A percentile compares a stretch with the other conserved stretches of the same genome.
Evolutionary conservation across 1,139 yeast genomes (phyloP).

Genomic region (Suhomyces wounanorum): DNA sequence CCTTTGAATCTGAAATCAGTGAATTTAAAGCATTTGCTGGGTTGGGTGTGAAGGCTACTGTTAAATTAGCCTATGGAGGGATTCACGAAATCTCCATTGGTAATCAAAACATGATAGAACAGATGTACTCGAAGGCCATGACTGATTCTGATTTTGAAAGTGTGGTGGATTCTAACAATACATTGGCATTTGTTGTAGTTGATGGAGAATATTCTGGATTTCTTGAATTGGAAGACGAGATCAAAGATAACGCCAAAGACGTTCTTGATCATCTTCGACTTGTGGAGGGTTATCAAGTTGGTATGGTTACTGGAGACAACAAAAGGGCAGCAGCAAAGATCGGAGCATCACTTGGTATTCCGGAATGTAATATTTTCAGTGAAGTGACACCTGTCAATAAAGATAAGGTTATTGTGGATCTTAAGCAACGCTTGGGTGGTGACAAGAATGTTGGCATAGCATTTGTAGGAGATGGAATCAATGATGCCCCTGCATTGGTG

Average conservation of each 20-base stretch:
- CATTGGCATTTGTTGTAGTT: slow-evolving; percentile 48
- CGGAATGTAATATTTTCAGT: slow-evolving; percentile 65
- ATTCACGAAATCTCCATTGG: slow-evolving; percentile 54
- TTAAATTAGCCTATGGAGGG: slow-evolving; percentile 23
- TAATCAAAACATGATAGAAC: slow-evolving; percentile 48
- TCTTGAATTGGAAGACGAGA: slow-evolving; percentile 66
- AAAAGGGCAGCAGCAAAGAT: slow-evolving; percentile 61
- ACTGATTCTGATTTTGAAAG: slow-evolving; percentile 7
- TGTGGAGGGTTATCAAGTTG: slow-evolving; percentile 62
- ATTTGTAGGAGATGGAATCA: slow-evolving; percentile 95
- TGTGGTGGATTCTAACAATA: slow-evolving; percentile 17
- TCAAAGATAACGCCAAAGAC: slow-evolving; percentile 64
- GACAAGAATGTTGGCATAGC: slow-evolving; percentile 52
- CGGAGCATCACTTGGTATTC: slow-evolving; percentile 70
- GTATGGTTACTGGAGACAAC: slow-evolving; percentile 91
- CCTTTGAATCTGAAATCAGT: slow-evolving; percentile 29
- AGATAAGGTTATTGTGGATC: slow-evolving; percentile 60
- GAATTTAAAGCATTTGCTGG: slow-evolving; percentile 64
- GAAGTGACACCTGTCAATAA: slow-evolving; percentile 80
- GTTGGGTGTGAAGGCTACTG: slow-evolving; percentile 63
- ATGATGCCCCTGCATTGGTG: slow-evolving; percentile 94
- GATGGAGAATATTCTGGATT: slow-evolving; percentile 63
- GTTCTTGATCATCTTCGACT: slow-evolving; percentile 58
- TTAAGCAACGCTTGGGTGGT: slow-evolving; percentile 50
- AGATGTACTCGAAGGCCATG: slow-evolving; percentile 20